Base-by-base conservation (phyloP, 129 eudicot genomes). In the Tanacetum coccineum region DNA sequence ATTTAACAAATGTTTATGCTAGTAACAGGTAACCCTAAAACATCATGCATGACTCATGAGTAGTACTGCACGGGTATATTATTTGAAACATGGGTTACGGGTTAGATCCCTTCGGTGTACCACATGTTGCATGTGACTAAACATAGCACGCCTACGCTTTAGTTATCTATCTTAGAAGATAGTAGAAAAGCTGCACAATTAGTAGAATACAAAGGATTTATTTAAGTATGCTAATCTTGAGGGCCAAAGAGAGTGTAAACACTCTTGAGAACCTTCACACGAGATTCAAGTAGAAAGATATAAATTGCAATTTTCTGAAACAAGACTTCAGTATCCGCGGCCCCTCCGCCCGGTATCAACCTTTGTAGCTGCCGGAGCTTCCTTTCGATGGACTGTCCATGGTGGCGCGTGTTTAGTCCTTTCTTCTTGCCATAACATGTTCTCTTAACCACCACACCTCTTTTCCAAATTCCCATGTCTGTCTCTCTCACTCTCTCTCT, bases 211-310 rank as follows among this genome's bases (percentile, higher is more conserved):
- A 10, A 9, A 20, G 60, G n/a, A 55, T 6, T 19, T 51, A 17
- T 25, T 49, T 20, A n/a, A 2, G 30, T 30, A 30, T 11, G 61
- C 22, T 64, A 64, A 64, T 65, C 30, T 30, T 64, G 65, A 18
- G 78, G 78, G 15, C 49, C 59, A 65, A 64, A 62, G 50, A 77
- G 76, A 66, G 60, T 46, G 57, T 59, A 78, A 14, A 73, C 52
- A 59, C 40, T 60, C 64, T 66, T 74, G 50, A 78, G 78, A 72
- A 67, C 39, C 67, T 72, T 66, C 36, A 72, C 66, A 47, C 76
- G 82, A 48, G 64, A 59, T 20, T 78, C 66, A 50, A 78, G 82
- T 45, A 39, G 74, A 59, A 25, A 72, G 57, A 78, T 72, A 25
- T 72, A 66, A 45, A 64, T 6, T 18, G 78, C 74, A 66, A 69